These are phyloP conservation scores for Pezicula carpinea DNA, from an alignment of 2,329 filamentous ascomycete species.

Conservation along the genomic window DNA sequence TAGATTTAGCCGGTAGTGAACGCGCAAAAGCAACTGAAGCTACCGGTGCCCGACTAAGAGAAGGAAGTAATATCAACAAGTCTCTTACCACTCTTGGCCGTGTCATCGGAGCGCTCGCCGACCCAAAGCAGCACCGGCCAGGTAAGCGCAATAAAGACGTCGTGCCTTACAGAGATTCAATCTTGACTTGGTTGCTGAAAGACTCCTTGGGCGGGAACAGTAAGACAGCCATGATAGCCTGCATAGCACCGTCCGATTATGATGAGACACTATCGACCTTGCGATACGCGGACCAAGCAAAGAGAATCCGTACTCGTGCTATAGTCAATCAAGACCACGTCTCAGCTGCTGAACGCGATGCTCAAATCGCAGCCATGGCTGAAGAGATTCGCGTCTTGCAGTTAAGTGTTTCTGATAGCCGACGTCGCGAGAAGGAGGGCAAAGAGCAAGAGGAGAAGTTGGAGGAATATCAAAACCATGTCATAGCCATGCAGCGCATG, in stretches of 20 bases:
- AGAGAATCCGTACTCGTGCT: constrained; percentile 90
- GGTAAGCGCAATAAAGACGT: constrained; percentile 64
- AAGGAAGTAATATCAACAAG: constrained; percentile 99
- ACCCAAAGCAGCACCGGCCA: constrained; percentile 56
- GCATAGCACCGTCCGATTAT: constrained; percentile 91
- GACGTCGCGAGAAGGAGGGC: constrained; percentile 69
- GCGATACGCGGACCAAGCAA: constrained; percentile 95
- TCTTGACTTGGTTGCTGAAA: constrained; percentile 81
- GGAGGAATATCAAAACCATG: constrained; percentile 91
- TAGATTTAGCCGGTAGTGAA: constrained; percentile 93
- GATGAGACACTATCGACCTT: constrained; percentile 95
- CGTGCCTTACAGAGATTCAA: constrained; percentile 90
- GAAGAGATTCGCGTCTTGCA: constrained; percentile 89
- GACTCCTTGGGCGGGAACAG: constrained; percentile 94
- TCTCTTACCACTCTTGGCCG: constrained; percentile 92
- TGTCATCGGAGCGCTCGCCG: constrained; percentile 84
- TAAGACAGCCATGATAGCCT: constrained; percentile 99
- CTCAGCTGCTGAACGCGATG: constrained; percentile 87
- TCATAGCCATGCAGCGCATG: constrained; percentile 83
- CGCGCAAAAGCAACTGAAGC: constrained; percentile 94
- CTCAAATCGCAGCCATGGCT: constrained; percentile 89
- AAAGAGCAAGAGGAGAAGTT: constrained; percentile 68
- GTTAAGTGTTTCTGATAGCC: constrained; percentile 63
- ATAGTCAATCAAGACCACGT: constrained; percentile 95
- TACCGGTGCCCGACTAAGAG: constrained; percentile 81